Base-by-base conservation (phyloP, 2,329 filamentous ascomycete species). In the Chrysoporthe austroafricana region DNA sequence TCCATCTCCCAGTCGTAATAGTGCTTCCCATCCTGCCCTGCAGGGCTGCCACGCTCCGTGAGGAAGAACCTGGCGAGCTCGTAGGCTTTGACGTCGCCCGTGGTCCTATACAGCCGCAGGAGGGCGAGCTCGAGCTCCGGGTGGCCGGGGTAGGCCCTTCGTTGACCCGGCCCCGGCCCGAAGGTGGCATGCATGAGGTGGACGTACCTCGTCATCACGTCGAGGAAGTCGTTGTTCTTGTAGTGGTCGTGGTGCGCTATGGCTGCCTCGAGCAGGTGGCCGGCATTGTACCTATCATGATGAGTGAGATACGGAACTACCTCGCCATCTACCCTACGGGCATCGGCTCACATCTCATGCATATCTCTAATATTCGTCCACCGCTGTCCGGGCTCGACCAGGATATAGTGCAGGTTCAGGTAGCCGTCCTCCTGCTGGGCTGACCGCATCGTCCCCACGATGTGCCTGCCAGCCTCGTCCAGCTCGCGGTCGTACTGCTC, bases 371-470 rank as follows among this genome's bases (percentile, higher is more conserved):
- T 70, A 71, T 90, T 89, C 0, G 84, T 82, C 78, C 86, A 90
- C 9, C 86, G 75, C 63, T 84, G 83, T 0, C 77, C 80, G 0
- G 85, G 85, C 56, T 86, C 85, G 1, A 88, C 84, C 0, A 90
- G 84, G 0, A 85, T 88, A 70, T 85, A 90, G 72, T 90, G 86
- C 7, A 88, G 83, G 72, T 90, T 90, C 32, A 90, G 73, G 72
- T 90, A 90, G 0, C 88, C 88, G 72, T 90, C 88, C 1, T 78
- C 74, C 64, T 86, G 82, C 76, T 90, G 87, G 0, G 88, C 87
- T 1, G 72, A 75, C 8, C 81, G 73, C 13, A 90, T 88, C 82
- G 86, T 88, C 0, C 80, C 77, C 0, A 87, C 86, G n/a, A 89
- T 74, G 66, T 89, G 85, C 42, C 82, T 75, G 0, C 89, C 79